These are phyloP conservation scores for Starmerella potacharoeniae DNA, from an alignment of 805 yeast genomes.

Conservation along the genomic window DNA sequence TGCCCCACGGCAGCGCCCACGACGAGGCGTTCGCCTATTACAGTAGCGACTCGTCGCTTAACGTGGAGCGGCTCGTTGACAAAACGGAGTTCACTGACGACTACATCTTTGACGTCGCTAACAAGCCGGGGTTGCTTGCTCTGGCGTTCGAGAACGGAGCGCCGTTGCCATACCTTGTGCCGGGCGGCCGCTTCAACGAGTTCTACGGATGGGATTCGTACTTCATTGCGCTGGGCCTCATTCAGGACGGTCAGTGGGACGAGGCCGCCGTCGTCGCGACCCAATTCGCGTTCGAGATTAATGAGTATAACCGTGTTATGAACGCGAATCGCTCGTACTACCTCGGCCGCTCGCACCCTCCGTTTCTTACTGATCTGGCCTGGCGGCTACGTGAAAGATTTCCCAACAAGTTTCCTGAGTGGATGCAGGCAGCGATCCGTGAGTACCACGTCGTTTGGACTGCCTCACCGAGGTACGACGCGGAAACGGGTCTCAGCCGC, in stretches of 20 bases:
- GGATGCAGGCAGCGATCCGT: conserved; percentile 67
- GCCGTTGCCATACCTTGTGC: conserved; percentile 83
- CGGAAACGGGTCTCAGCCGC: conserved; percentile 66
- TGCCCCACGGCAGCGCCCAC: conserved; percentile 4
- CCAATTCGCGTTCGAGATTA: conserved; percentile 81
- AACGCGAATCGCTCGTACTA: conserved; percentile 92
- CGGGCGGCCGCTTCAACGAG: conserved; percentile 96
- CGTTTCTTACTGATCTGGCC: conserved; percentile 90
- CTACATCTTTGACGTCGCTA: conserved; percentile 61
- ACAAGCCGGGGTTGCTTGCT: conserved; percentile 76
- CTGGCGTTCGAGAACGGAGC: conserved; percentile 50
- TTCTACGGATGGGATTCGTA: conserved; percentile 98
- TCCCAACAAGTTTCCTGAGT: conserved; percentile 49
- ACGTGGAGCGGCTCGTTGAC: conserved; percentile 68
- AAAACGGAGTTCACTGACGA: conserved; percentile 51
- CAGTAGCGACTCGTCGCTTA: conserved; percentile 29
- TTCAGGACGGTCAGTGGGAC: conserved; percentile 52
- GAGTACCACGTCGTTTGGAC: conserved; percentile 82
- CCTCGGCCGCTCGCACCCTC: conserved; percentile 89
- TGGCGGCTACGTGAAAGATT: conserved; percentile 42
- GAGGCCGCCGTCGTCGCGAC: conserved; percentile 84
- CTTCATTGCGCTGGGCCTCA: conserved; percentile 74
- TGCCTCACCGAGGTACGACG: conserved; percentile 59
- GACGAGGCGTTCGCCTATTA: conserved; percentile 4
- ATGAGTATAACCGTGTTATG: conserved; percentile 80